Evolutionary conservation across 768 basidiomycete species (phyloP).

Genomic region (Boletus rex-veris): DNA sequence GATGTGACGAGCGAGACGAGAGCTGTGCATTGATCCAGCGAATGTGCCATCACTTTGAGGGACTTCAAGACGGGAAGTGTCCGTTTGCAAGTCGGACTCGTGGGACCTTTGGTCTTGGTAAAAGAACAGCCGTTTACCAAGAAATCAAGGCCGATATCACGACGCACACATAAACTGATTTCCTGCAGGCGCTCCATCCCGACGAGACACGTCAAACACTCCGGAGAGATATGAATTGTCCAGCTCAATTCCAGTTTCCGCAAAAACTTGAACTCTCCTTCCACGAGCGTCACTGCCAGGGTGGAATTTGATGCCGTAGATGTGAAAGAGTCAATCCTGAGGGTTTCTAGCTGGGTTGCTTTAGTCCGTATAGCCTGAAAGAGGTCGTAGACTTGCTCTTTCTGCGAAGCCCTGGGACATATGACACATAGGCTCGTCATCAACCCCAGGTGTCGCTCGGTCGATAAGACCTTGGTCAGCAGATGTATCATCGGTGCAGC

Average conservation of each 20-base stretch:
- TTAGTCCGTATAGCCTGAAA: slow-evolving; percentile 23
- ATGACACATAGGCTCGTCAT: slow-evolving; percentile 23
- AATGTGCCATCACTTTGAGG: slow-evolving; percentile 23
- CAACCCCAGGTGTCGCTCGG: slow-evolving; percentile 12
- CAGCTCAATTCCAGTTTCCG: slow-evolving; percentile 24
- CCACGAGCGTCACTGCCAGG: slow-evolving; percentile 14
- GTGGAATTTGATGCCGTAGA: slow-evolving; percentile 8
- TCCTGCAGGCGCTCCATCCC: slow-evolving; percentile 24
- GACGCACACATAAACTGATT: slow-evolving; percentile 18
- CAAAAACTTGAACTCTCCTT: slow-evolving; percentile 18
- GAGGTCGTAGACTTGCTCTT: slow-evolving; percentile 18
- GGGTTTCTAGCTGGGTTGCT: slow-evolving; percentile 16
- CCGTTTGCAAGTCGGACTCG: neutral
- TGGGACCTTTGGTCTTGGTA: neutral
- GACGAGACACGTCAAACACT: slow-evolving; percentile 21
- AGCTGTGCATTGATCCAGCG: slow-evolving; percentile 29
- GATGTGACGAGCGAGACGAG: slow-evolving; percentile 25
- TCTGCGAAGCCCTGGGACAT: slow-evolving; percentile 21
- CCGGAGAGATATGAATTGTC: slow-evolving; percentile 21
- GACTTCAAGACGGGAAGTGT: slow-evolving; percentile 22
- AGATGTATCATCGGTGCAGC: slow-evolving; percentile 17
- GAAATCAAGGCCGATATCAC: slow-evolving; percentile 15
- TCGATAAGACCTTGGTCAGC: slow-evolving; percentile 18
- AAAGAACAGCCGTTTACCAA: slow-evolving; percentile 8
- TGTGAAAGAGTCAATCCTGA: slow-evolving; percentile 23